These are phyloP conservation scores for Boletus insuetus DNA, from an alignment of 768 basidiomycete species.

Conservation along the genomic window DNA sequence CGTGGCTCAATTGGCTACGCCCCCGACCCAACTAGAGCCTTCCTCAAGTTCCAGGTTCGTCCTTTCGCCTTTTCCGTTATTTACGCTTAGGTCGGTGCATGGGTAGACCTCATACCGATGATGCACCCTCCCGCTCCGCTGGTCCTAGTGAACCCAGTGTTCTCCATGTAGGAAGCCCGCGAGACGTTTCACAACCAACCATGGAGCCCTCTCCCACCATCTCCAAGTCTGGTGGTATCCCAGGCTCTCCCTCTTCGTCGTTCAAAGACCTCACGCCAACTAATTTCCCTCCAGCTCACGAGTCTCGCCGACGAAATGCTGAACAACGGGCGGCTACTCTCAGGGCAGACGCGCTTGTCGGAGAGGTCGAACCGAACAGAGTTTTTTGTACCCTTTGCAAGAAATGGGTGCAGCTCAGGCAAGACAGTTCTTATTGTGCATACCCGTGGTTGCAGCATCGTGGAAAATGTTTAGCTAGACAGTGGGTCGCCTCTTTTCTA, in stretches of 20 bases:
- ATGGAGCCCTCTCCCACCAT: slow-evolving; percentile 2
- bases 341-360: slow-evolving; percentile 61
- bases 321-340: slow-evolving; percentile 76
- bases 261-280: slow-evolving; percentile 59
- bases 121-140: slow-evolving; percentile 30
- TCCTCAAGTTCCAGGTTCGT: slow-evolving; percentile 25
- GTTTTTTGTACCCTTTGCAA: slow-evolving; percentile 74
- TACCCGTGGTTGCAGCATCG: slow-evolving; percentile 83
- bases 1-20: slow-evolving; percentile 4
- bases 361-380: slow-evolving; percentile 67
- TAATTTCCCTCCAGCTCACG: slow-evolving; percentile 56
- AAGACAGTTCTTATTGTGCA: slow-evolving; percentile 76
- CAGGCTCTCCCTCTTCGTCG: slow-evolving; percentile 35
- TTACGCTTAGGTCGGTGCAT: not conserved
- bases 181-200: slow-evolving; percentile 6
- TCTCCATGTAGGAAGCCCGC: slow-evolving; percentile 28
- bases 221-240: slow-evolving; percentile 17
- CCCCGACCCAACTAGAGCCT: slow-evolving; percentile 17
- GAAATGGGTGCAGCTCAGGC: slow-evolving; percentile 82
- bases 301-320: slow-evolving; percentile 71
- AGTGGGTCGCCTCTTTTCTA: slow-evolving; percentile 44
- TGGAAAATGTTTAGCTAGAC: slow-evolving; percentile 67
- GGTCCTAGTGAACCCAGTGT: slow-evolving; percentile 22
- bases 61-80: slow-evolving; percentile 2
- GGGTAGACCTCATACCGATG: slow-evolving; percentile 12